Percentiles rank a stretch among this genome's conserved stretches.
These are phyloP conservation scores for Parietaria judaica DNA, from an alignment of 306 rosid genomes.

Conservation along the genomic window DNA sequence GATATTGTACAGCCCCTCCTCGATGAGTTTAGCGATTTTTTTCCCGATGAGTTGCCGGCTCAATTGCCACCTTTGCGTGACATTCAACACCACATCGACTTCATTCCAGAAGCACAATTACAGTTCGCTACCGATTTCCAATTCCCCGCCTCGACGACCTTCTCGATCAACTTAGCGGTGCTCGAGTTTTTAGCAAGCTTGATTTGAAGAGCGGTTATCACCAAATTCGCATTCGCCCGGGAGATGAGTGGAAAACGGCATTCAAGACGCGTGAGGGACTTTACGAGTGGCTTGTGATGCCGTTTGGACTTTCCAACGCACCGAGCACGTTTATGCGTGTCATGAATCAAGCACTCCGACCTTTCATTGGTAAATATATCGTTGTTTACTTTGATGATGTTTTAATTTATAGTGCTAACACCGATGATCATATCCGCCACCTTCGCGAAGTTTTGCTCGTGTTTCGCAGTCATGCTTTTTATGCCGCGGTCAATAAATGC, in stretches of 20 bases:
- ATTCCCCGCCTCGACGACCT: not conserved
- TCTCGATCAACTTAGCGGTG: not conserved
- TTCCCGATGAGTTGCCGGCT: not conserved
- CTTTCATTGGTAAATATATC: not conserved
- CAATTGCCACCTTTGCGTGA: not conserved
- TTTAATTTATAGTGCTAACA: not conserved
- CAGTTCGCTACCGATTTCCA: not conserved
- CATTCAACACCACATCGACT: not conserved
- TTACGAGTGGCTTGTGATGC: not conserved
- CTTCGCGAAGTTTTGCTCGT: not conserved
- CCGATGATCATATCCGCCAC: not conserved
- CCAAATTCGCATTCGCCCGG: too few relatives aligned
- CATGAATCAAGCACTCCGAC: not conserved
- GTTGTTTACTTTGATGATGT: too few relatives aligned
- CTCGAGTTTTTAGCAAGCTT: not conserved
- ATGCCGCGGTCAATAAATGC: not conserved
- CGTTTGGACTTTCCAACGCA: not conserved
- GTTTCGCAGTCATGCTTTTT: not conserved
- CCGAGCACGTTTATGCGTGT: not conserved
- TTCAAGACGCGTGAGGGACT: too few relatives aligned
- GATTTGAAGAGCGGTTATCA: too few relatives aligned
- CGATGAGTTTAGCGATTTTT: not conserved
- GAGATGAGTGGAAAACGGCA: too few relatives aligned
- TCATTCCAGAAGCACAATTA: not conserved
- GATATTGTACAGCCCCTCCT: not conserved